Conservation (phyloP, 768 basidiomycete genomes). For the Trametopsis cervina region DNA sequence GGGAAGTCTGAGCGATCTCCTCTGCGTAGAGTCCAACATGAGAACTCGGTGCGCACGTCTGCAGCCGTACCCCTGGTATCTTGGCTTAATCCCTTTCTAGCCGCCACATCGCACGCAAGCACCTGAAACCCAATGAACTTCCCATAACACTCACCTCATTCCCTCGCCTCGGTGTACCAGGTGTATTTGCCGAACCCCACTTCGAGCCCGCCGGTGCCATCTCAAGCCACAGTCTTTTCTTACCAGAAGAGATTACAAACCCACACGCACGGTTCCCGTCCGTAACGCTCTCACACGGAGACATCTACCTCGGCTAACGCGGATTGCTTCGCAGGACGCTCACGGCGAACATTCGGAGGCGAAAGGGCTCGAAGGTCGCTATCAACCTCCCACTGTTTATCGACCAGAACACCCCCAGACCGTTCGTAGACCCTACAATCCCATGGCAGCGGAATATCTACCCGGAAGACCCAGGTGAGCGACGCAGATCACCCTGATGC, state of each 20-base stretch:
- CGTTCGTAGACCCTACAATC: constrained; percentile 90
- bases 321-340: constrained; percentile 57
- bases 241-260: constrained; percentile 94
- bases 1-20: constrained; percentile 75
- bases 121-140: constrained; percentile 79
- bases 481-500: background rate
- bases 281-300: constrained; percentile 31
- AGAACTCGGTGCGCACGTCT: constrained; percentile 60
- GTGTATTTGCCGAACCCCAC: constrained; percentile 89
- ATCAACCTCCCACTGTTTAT: constrained; percentile 93
- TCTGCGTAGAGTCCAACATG: constrained; percentile 94
- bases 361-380: constrained; percentile 89
- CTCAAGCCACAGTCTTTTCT: constrained; percentile 90
- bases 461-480: constrained; percentile 75
- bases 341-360: constrained; percentile 90
- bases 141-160: constrained; percentile 95
- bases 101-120: constrained; percentile 74
- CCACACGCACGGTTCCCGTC: constrained; percentile 98
- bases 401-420: constrained; percentile 79
- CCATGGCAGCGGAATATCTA: constrained; percentile 82
- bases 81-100: constrained; percentile 31
- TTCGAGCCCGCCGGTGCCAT: constrained; percentile 66
- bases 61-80: constrained; percentile 1
- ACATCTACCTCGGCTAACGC: constrained; percentile 13
- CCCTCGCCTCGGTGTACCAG: constrained; percentile 83